Evolutionary conservation across 164 flowering plant genomes (phyloP), one percentile per base, ranked within the genome.

Genomic region (Macadamia tetraphylla): DNA sequence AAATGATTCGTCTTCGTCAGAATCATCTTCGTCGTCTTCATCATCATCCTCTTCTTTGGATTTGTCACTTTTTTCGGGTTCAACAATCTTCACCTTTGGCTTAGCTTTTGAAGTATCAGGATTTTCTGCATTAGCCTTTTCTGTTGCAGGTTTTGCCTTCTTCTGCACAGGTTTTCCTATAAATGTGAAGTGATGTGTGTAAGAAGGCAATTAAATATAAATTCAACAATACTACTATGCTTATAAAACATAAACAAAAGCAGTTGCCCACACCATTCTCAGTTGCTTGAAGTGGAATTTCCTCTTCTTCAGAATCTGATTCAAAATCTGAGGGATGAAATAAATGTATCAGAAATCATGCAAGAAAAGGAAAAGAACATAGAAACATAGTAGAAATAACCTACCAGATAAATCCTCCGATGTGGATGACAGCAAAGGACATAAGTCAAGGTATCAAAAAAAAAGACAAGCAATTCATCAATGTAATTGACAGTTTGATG

Each of bases 191-290:
- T 2, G 14, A n/a, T 2, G 14, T 2, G 57, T 1, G 57, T 0
- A 53, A 14, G 15, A 12, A 12, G 18, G 57, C 5, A 5, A 2
- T 10, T 10, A 6, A 10, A 51, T 3, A 53, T 1, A 53, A 3
- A n/a, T 14, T 53, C 57, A 11, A 53, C 0, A 46, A n/a, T 53
- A 53, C 6, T 49, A 49, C 53, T 53, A 53, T 14, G 18, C n/a
- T 53, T 53, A 1, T 14, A 2, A 11, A 35, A 2, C 14, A 14
- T 0, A 17, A 53, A 35, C 40, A 35, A 53, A 53, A 53, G 18
- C 51, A 53, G 18, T 53, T 12, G 51, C 7, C 48, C 59, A 2
- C 60, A 83, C 86, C 87, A 81, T 77, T 85, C 63, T 78, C 78
- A 0, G 10, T 66, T 15, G 1, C 29, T 6, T 9, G 32, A 52